Evolutionary conservation across 345 rosid genomes (phyloP), one percentile per base, ranked within the genome.

Genomic region (Aquilaria sinensis): DNA sequence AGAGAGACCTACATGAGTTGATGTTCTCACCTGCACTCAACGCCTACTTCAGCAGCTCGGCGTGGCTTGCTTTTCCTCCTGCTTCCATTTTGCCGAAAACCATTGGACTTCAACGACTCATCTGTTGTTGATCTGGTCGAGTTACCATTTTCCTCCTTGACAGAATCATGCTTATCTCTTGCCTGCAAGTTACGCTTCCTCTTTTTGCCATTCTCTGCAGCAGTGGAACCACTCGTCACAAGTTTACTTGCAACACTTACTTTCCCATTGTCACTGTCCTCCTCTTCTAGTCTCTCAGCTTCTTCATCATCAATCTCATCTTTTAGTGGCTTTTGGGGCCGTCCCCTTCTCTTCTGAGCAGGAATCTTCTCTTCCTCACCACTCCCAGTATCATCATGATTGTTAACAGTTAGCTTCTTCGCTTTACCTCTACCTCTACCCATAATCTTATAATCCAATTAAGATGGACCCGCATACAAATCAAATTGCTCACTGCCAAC

Each of bases 381-480:
- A 48, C 81, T 79, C 67, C 82, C 86, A 14, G 67, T 33, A 59
- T 86, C 84, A 2, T 86, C 87, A n/a, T 75, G 81, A 72, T 72
- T 77, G 73, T 70, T 72, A 12, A 65, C 77, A 13, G 83, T 68
- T 71, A 74, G 53, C 72, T 66, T 84, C 75, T 78, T 86, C 16
- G 80, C 89, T 71, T 83, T 86, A 62, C 87, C 89, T 70, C 89
- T 82, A 61, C 87, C 93, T 82, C 93, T 80, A 71, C 93, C 89
- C 93, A 86, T 86, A 58, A 58, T 67, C 62, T 66, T 70, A 74
- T 59, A 66, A 58, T 58, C 37, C 47, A 12, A 34, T 15, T 62
- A 50, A 47, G 56, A 71, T 55, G 60, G 62, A 16, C 14, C 14
- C 75, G 69, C 80, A 79, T 54, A 63, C 31, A 70, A 37, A 70